Conservation (phyloP, 305 asterid species). For the Fraxinus ornus region DNA sequence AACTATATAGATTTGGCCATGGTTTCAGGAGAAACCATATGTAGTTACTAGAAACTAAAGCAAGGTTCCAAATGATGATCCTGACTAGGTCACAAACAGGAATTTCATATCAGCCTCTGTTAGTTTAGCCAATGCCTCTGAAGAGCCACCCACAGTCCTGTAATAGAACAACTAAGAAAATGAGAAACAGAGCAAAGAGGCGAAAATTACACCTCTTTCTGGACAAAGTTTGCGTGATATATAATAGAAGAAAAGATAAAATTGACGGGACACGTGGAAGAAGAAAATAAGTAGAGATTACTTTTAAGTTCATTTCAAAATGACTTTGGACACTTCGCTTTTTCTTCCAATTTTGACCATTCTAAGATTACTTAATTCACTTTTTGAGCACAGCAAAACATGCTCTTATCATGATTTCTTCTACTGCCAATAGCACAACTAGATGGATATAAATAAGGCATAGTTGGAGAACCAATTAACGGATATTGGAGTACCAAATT, state of each 20-base stretch:
- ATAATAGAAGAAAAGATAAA: neutral
- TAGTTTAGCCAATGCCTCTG: conserved; percentile 72
- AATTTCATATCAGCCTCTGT: conserved; percentile 81
- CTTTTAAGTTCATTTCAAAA: neutral
- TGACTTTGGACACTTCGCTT: neutral
- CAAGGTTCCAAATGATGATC: neutral
- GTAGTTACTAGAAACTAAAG: neutral
- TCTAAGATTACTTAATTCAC: neutral
- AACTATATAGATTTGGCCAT: neutral
- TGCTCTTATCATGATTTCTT: neutral
- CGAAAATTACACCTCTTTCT: neutral
- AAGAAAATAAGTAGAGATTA: neutral
- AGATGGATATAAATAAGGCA: neutral
- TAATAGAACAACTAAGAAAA: conserved; percentile 20
- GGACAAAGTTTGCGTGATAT: neutral
- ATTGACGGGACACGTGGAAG: neutral
- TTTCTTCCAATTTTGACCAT: neutral
- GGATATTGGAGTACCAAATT: neutral
- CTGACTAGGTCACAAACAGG: conserved; percentile 56
- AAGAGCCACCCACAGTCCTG: conserved; percentile 90
- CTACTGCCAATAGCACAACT: neutral
- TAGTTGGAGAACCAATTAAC: neutral
- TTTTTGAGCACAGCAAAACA: neutral
- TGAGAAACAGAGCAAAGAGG: neutral
- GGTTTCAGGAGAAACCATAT: neutral